Evolutionary conservation across 768 basidiomycete genomes (phyloP).

Genomic region (Kwoniella bestiolae): DNA sequence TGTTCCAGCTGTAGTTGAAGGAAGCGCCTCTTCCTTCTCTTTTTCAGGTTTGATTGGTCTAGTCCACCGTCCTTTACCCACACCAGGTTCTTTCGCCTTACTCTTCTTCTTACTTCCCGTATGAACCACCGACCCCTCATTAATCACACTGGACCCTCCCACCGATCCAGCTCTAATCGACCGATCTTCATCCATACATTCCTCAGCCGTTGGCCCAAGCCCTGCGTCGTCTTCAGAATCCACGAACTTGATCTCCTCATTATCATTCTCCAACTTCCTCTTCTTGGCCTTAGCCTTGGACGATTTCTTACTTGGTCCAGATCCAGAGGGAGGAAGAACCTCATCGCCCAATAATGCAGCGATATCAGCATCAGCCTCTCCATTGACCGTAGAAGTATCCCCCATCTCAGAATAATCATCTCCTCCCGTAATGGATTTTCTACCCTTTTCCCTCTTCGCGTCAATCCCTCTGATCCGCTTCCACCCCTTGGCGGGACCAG

Average conservation of each 20-base stretch:
- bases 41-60: slow-evolving; percentile 37
- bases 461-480: slow-evolving; percentile 38
- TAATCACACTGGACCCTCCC: slow-evolving; percentile 22
- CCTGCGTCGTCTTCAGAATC: slow-evolving; percentile 16
- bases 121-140: background rate
- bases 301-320: slow-evolving; percentile 5
- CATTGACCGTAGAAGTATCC: slow-evolving; percentile 25
- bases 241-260: slow-evolving; percentile 15
- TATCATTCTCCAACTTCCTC: slow-evolving; percentile 23
- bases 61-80: slow-evolving; percentile 46
- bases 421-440: background rate
- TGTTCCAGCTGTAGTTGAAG: slow-evolving; percentile 15
- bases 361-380: slow-evolving; percentile 46
- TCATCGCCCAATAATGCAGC: slow-evolving; percentile 38
- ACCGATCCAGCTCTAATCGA: slow-evolving; percentile 12
- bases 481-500: slow-evolving; percentile 54
- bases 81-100: slow-evolving; percentile 44
- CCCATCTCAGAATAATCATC: slow-evolving; percentile 23
- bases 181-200: slow-evolving; percentile 23
- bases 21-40: slow-evolving; percentile 25
- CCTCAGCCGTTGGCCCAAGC: slow-evolving; percentile 3
- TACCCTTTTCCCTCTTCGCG: slow-evolving; percentile 12
- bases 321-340: background rate
- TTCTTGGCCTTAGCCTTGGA: slow-evolving; percentile 30
- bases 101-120: slow-evolving; percentile 11